A percentile compares a stretch with the other conserved stretches of the same genome.
phyloP scores from a whole-genome alignment of 2,329 filamentous ascomycete species.

The Ascochyta viciae-villosae region DNA sequence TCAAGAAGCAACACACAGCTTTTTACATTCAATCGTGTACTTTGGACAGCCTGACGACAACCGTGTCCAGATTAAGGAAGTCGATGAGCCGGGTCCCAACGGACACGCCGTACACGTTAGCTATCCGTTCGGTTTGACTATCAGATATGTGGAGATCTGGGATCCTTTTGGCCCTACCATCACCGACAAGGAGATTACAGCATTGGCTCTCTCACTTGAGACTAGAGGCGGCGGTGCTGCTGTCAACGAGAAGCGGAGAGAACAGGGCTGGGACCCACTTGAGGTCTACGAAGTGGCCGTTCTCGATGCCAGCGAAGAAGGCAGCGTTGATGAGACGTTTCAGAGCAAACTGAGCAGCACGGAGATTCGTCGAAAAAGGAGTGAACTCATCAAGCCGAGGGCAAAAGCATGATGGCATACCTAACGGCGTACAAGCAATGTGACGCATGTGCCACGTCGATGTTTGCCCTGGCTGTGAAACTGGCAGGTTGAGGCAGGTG shows the following conservation, averaged over 20 bases:
- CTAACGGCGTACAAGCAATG: neutral
- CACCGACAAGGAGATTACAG: conserved; percentile 77
- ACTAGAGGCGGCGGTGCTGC: conserved; percentile 82
- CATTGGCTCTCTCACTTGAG: conserved; percentile 86
- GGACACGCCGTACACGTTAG: conserved; percentile 62
- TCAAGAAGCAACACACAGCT: conserved; percentile 72
- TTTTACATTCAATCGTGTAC: conserved; percentile 70
- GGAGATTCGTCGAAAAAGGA: conserved; percentile 66
- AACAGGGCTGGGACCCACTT: conserved; percentile 77
- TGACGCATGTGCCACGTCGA: conserved; percentile 15
- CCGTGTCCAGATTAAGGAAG: conserved; percentile 54
- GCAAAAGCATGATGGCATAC: conserved; percentile 29
- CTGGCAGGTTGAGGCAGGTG: conserved; percentile 7
- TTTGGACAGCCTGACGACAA: conserved; percentile 59
- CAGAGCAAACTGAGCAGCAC: conserved; percentile 91
- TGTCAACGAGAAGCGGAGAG: conserved; percentile 81
- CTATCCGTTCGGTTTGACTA: conserved; percentile 68
- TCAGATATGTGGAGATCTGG: conserved; percentile 84
- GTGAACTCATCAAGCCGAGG: conserved; percentile 35
- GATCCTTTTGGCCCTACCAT: conserved; percentile 93
- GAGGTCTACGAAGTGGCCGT: conserved; percentile 91
- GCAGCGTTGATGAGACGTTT: conserved; percentile 66
- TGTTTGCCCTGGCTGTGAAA: conserved; percentile 2
- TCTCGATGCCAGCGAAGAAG: conserved; percentile 70
- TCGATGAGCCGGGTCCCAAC: conserved; percentile 55